Percentiles rank a stretch among this genome's conserved stretches.
These are phyloP conservation scores for Dichotomocladium elegans DNA, from an alignment of 371 early-diverging fungal species.

Conservation along the genomic window DNA sequence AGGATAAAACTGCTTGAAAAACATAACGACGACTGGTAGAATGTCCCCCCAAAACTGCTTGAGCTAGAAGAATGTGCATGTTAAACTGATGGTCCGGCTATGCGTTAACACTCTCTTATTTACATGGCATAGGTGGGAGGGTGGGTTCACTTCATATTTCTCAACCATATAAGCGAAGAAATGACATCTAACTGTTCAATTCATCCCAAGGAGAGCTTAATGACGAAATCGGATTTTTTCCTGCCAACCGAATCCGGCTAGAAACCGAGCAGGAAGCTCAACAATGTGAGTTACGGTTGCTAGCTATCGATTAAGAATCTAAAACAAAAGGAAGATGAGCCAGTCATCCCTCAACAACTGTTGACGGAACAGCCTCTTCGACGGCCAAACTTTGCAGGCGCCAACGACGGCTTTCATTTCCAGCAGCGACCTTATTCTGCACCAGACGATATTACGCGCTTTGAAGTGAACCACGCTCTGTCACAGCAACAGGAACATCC, in stretches of 20 bases:
- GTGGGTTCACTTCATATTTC: conserved; percentile 6
- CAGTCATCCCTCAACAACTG: too few species aligned
- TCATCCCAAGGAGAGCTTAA: conserved; percentile 32
- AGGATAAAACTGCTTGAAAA: conserved; percentile 40
- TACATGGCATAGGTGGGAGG: conserved; percentile 42
- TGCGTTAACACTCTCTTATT: not conserved
- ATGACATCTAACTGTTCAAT: not conserved
- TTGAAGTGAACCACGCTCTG: too few species aligned
- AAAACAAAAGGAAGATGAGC: too few species aligned
- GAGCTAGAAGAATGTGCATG: too few species aligned
- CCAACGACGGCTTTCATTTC: not conserved
- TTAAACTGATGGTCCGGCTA: too few species aligned
- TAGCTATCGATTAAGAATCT: too few species aligned
- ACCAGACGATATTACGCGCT: not conserved
- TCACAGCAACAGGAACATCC: too few species aligned
- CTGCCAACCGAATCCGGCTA: conserved; percentile 43
- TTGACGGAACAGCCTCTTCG: not conserved
- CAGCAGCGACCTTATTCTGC: not conserved
- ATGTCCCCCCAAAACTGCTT: too few species aligned
- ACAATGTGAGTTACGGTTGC: too few species aligned
- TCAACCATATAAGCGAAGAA: not conserved
- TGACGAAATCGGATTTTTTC: conserved; percentile 48
- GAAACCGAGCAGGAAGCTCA: conserved; percentile 5
- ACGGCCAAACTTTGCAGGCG: not conserved
- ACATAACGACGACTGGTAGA: conserved; percentile 51